Conservation (phyloP, 805 yeast genomes). For the Phaffomyces antillensis region DNA sequence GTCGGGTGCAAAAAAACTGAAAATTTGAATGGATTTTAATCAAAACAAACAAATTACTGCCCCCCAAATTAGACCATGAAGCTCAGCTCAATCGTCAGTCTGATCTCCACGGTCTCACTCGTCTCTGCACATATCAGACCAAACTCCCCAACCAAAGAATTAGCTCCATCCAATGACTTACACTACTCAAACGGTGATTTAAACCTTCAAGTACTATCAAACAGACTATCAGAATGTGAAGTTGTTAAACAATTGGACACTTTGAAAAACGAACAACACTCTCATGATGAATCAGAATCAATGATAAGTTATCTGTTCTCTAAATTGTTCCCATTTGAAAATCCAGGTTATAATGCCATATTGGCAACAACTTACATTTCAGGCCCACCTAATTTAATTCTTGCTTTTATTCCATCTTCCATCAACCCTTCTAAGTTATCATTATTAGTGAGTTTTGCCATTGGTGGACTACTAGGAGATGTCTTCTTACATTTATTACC, state of each 20-base stretch:
- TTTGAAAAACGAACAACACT: constrained; percentile 21
- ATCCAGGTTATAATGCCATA: constrained; percentile 53
- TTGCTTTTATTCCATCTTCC: constrained; percentile 50
- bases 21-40: no score
- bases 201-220: constrained; percentile 31
- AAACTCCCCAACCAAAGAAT: no score
- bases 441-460: constrained; percentile 60
- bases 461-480: constrained; percentile 73
- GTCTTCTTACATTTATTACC: constrained; percentile 68
- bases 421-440: constrained; percentile 45
- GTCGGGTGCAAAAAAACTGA: no score
- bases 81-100: no score
- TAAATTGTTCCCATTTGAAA: constrained; percentile 41
- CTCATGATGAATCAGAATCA: constrained; percentile 18
- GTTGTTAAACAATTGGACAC: constrained; percentile 35
- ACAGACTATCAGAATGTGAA: constrained; percentile 27
- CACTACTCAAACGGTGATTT: constrained; percentile 36
- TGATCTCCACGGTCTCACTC: no score
- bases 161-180: constrained; percentile 6
- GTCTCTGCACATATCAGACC: no score
- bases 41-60: no score
- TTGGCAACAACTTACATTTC: constrained; percentile 59
- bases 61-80: no score
- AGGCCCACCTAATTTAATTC: constrained; percentile 53
- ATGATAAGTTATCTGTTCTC: constrained; percentile 34